Percentiles rank a stretch among this genome's conserved stretches.
These are phyloP conservation scores for Jimgerdemannia lactiflua DNA, from an alignment of 192 early-diverging fungal species.

Conservation along the genomic window DNA sequence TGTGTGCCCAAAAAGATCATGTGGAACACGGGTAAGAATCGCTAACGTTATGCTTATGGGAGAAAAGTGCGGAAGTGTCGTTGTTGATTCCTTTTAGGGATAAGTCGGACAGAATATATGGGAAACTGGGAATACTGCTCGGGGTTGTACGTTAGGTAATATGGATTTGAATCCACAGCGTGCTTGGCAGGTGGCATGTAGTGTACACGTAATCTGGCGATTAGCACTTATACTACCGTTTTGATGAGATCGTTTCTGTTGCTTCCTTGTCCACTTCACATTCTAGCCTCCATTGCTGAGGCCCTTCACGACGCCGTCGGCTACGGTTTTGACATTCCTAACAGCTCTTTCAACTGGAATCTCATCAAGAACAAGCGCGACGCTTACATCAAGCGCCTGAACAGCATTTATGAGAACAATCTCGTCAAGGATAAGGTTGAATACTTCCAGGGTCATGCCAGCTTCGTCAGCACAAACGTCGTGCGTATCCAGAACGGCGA, in stretches of 20 bases:
- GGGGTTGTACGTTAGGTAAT: too few species aligned
- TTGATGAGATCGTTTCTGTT: background rate
- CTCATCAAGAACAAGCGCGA: slow-evolving; percentile 89
- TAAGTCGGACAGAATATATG: too few species aligned
- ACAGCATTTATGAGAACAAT: slow-evolving; percentile 95
- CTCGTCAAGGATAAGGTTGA: slow-evolving; percentile 84
- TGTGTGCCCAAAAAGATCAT: slow-evolving; percentile 93
- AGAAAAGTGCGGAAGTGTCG: slow-evolving; percentile 4
- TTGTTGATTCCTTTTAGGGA: slow-evolving; percentile 1
- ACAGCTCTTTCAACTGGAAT: slow-evolving; percentile 67
- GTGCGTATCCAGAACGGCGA: slow-evolving; percentile 49
- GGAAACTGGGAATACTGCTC: too few species aligned
- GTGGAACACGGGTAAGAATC: slow-evolving; percentile 85
- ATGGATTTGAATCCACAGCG: too few species aligned
- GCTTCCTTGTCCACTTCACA: background rate
- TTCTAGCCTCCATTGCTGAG: slow-evolving; percentile 76
- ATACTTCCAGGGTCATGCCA: slow-evolving; percentile 79
- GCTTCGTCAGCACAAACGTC: slow-evolving; percentile 75
- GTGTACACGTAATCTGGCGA: too few species aligned
- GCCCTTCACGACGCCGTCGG: slow-evolving; percentile 83
- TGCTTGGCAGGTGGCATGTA: too few species aligned
- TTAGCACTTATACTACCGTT: too few species aligned
- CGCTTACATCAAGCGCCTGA: slow-evolving; percentile 94
- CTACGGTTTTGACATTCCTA: slow-evolving; percentile 77
- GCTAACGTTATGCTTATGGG: background rate